Evolutionary conservation across 2,329 filamentous ascomycete species (phyloP), one percentile per base, ranked within the genome.

Genomic region (Cyphellophora europaea): DNA sequence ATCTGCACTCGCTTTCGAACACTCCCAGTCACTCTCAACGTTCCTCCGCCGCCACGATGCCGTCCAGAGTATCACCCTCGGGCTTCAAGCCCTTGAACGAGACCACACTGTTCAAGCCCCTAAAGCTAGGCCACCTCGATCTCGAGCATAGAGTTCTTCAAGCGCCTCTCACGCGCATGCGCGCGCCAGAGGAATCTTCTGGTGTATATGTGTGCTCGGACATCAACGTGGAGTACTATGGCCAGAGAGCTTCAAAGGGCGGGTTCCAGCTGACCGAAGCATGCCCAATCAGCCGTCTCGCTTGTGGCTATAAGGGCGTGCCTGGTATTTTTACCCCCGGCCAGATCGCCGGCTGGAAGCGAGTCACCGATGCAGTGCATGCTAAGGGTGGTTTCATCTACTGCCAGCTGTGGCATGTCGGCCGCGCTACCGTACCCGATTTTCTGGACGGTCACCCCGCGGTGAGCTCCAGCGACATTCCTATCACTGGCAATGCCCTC

Each of bases 81-180:
- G 40, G 40, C 21, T 40, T 42, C 10, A 42, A 36, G 28, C 38
- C 38, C 3, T 35, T 41, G 11, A 35, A 41, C 5, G 32, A 33
- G 8, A 41, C 35, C 8, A 15, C 35, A 13, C 58, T 67, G 23
- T 70, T 67, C 44, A 49, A 54, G 35, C 62, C 66, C 5, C 45
- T 68, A 36, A 47, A 55, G 18, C 57, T 68, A 31, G 63, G 70
- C 40, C 21, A 33, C 16, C 58, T 67, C 28, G 52, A 52, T 6
- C 62, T 77, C 19, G 57, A 63, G 32, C 70, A 75, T 44, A 65
- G 72, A 35, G 54, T 75, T 15, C 55, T 71, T 28, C 51, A 68
- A 44, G 66, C 69, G 2, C 67, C 74, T 3, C 51, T 75, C 35
- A 75, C 71, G 5, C 63, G 72, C 11, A 68, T 68, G 45, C 62